Percentiles rank a stretch among this genome's conserved stretches.
phyloP scores from a whole-genome alignment of 208 protist genomes.

The Acanthamoeba divionensis region DNA sequence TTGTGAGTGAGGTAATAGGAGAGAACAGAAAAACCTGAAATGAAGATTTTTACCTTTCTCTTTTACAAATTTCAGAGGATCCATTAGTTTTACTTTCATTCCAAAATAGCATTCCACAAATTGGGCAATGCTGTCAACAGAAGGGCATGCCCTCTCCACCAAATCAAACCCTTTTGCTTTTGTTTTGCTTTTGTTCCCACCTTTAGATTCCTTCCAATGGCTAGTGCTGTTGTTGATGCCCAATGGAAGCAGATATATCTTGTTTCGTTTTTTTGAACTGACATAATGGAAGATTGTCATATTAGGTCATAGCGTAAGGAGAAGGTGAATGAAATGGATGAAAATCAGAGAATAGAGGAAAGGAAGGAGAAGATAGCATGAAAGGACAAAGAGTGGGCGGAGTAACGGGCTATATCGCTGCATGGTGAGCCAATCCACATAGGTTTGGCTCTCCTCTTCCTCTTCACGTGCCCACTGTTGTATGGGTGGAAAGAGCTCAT shows the following conservation, averaged over 20 bases:
- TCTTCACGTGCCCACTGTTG: slow-evolving; percentile 10
- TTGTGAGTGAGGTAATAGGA: no score
- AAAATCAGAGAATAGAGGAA: no score
- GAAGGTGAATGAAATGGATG: no score
- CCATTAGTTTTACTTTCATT: slow-evolving; percentile 4
- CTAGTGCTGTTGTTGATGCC: neutral
- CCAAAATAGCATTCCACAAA: neutral
- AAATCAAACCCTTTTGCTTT: no score
- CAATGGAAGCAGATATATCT: neutral
- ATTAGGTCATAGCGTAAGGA: no score
- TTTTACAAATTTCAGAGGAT: neutral
- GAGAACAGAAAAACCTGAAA: no score
- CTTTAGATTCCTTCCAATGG: no score
- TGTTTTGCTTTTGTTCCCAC: no score
- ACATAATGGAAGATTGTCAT: no score
- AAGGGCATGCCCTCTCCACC: no score
- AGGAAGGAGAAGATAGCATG: no score
- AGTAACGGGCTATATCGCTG: neutral
- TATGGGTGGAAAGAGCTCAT: neutral
- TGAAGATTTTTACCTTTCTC: neutral
- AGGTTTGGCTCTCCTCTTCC: neutral
- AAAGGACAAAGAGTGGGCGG: neutral
- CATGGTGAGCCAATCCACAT: neutral
- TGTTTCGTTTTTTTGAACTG: neutral
- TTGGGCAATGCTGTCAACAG: no score